Percentiles rank a stretch among this genome's conserved stretches.
These are phyloP conservation scores for Russula earlei DNA, from an alignment of 768 basidiomycete genomes.

Conservation along the genomic window DNA sequence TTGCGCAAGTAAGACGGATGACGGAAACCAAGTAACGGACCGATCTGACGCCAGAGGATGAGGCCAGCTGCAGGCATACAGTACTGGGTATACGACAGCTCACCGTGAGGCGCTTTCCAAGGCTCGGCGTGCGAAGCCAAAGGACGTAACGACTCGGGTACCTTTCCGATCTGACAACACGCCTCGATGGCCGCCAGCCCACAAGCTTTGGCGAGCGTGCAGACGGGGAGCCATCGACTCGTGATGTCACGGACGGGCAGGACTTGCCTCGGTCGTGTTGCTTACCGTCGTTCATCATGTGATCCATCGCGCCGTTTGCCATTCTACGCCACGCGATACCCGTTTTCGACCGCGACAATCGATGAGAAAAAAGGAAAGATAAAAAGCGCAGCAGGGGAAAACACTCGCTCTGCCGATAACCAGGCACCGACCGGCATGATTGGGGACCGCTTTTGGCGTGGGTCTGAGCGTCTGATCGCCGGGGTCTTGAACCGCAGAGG, in stretches of 20 bases:
- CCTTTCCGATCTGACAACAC: background rate
- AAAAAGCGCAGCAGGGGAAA: too few species aligned
- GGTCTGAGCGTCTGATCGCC: background rate
- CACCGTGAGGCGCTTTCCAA: background rate
- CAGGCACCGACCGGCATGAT: background rate
- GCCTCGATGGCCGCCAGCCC: background rate
- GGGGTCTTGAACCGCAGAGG: too few species aligned
- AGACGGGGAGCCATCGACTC: background rate
- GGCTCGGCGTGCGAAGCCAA: background rate
- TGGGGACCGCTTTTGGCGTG: background rate
- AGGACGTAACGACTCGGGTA: slow-evolving; percentile 8
- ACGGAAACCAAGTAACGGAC: background rate
- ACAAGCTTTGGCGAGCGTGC: background rate
- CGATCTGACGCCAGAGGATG: background rate
- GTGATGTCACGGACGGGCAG: background rate
- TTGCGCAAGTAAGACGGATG: background rate
- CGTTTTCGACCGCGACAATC: too few species aligned
- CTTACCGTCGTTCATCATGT: background rate
- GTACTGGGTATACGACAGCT: background rate
- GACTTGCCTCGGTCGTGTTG: background rate
- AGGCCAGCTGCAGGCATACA: background rate
- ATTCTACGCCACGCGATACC: background rate
- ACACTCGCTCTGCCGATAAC: too few species aligned
- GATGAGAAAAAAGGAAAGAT: too few species aligned
- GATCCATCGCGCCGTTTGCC: background rate